Conservation (phyloP, 2,329 filamentous ascomycete species). For the Uncinocarpus reesii region DNA sequence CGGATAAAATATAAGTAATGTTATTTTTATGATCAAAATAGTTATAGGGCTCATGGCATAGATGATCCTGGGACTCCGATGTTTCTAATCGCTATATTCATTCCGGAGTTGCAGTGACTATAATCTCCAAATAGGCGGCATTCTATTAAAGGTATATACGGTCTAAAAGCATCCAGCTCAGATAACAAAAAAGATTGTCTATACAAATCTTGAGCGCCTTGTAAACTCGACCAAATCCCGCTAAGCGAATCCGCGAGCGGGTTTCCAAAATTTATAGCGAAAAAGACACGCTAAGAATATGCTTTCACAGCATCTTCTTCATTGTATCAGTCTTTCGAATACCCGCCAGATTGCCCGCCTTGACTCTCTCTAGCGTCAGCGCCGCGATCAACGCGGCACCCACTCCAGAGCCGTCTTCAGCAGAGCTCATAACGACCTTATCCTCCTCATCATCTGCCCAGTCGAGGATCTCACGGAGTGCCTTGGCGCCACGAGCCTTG, state of each 20-base stretch:
- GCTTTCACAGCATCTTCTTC: constrained; percentile 8
- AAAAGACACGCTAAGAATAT: background rate
- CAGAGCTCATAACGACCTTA: constrained; percentile 74
- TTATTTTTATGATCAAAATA: too few relatives aligned
- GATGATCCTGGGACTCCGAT: too few relatives aligned
- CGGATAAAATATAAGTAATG: constrained; percentile 43
- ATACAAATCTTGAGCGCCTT: background rate
- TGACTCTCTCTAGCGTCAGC: constrained; percentile 52
- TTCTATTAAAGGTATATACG: constrained; percentile 1
- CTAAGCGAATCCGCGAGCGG: background rate
- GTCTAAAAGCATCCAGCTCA: background rate
- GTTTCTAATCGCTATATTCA: background rate
- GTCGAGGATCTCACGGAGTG: constrained; percentile 88
- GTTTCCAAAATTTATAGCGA: background rate
- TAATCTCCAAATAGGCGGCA: too few relatives aligned
- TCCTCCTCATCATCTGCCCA: constrained; percentile 81
- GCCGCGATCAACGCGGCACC: constrained; percentile 88
- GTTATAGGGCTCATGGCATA: too few relatives aligned
- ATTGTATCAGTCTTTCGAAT: constrained; percentile 43
- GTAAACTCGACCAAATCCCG: background rate
- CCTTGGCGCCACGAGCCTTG: constrained; percentile 80
- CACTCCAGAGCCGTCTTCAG: constrained; percentile 95
- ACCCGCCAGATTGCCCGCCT: constrained; percentile 49
- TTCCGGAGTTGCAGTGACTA: too few relatives aligned
- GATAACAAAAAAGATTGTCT: background rate